Percentiles rank a stretch among this genome's conserved stretches.
phyloP scores from a whole-genome alignment of 768 basidiomycete genomes.

The Lentinula guzmanii region DNA sequence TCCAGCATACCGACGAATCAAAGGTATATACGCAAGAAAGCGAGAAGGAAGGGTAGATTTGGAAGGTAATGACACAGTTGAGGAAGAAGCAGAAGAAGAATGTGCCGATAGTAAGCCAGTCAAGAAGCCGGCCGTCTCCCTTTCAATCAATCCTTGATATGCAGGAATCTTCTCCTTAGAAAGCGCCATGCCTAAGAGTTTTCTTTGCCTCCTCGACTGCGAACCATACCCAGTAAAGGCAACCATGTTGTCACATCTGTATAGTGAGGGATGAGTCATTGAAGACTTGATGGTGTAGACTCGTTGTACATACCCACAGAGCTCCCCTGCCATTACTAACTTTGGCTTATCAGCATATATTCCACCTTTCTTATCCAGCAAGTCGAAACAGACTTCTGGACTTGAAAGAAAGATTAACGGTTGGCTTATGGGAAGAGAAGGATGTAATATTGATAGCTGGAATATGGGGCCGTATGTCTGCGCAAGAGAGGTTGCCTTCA shows the following conservation, averaged over 20 bases:
- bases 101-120: conserved; percentile 38
- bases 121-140: conserved; percentile 53
- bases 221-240: conserved; percentile 67
- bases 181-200: conserved; percentile 61
- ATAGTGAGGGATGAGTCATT: neutral
- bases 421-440: conserved; percentile 53
- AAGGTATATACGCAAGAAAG: conserved; percentile 10
- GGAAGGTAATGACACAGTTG: neutral
- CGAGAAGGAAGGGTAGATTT: conserved; percentile 18
- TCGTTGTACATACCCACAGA: conserved; percentile 40
- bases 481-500: conserved; percentile 9
- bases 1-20: conserved; percentile 50
- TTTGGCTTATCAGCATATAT: conserved; percentile 74
- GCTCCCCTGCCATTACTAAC: conserved; percentile 64
- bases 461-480: conserved; percentile 32
- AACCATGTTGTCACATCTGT: conserved; percentile 57
- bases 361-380: conserved; percentile 64
- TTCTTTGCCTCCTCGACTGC: conserved; percentile 57
- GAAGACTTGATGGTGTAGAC: neutral
- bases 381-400: conserved; percentile 49
- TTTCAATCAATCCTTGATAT: conserved; percentile 54
- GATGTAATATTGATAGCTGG: conserved; percentile 37
- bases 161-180: conserved; percentile 42
- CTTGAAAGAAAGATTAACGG: conserved; percentile 65
- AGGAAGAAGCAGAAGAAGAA: neutral